Base-by-base conservation (phyloP, 148 eudicot species). In the Salicornia ramosissima region DNA sequence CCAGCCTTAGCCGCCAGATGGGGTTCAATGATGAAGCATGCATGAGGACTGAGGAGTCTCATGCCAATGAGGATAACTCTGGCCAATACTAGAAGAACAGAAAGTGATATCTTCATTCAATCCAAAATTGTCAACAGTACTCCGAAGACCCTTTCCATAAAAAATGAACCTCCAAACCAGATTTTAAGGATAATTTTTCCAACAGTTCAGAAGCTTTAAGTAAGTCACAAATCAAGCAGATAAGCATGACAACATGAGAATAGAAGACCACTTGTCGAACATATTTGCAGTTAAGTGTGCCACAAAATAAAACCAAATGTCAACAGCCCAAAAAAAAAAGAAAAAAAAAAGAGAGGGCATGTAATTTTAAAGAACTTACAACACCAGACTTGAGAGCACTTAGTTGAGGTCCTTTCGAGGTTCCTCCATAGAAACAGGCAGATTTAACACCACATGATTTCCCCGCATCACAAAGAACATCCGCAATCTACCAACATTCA, bases 391-490 rank as follows among this genome's bases (percentile, higher is more conserved):
- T 89, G 60, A 94, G 78, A 74, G 96, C 76, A 84, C 85, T 77
- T 64, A 87, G 75, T 70, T 91, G 97, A 39, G 93, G 93, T 51
- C 93, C 91, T 87, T 94, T 94, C 6, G 96, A 84, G 83, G 91
- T 86, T 77, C 99, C 99, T 56, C 99, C 99, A 79, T 90, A 94
- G 50, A 94, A 67, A 75, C 99, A 94, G 75, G 89, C 63, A 15
- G 97, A 80, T 45, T 51, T 74, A 54, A 94, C 86, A 18, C 90
- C 93, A 79, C 91, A 83, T 5, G 96, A 84, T 73, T 86, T 81
- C 45, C 97, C 97, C 67, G 99, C 88, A 77, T 86, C 87, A 51
- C 75, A 81, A 25, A 94, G 78, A 56, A 94, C 99, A 79, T 94
- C 99, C 54, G 89, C 80, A 71, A 94, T 94, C 99, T 94, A 79